A percentile compares a stretch with the other conserved stretches of the same genome.
phyloP scores from a whole-genome alignment of 2,329 filamentous ascomycete genomes.

The Beauveria varroae region DNA sequence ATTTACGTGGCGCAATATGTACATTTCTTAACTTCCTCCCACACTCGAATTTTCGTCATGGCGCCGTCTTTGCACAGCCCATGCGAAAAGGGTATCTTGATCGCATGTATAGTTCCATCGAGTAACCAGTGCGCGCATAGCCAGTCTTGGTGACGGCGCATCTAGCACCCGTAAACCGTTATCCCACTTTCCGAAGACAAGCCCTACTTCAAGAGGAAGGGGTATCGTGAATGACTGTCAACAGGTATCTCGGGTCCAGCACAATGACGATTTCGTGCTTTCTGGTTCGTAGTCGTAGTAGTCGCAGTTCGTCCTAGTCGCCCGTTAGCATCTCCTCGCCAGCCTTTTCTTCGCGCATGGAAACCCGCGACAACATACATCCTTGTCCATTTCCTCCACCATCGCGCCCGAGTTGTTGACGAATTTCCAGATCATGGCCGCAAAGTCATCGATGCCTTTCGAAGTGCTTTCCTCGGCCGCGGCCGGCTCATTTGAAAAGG shows the following conservation, averaged over 20 bases:
- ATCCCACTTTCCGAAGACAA: background rate
- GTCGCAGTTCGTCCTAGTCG: slow-evolving; percentile 62
- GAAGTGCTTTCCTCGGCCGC: slow-evolving; percentile 39
- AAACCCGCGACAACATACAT: slow-evolving; percentile 36
- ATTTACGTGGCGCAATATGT: background rate
- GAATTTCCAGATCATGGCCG: slow-evolving; percentile 68
- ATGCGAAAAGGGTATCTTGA: slow-evolving; percentile 5
- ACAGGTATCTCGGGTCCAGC: slow-evolving; percentile 69
- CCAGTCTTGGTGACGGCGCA: background rate
- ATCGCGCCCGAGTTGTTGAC: slow-evolving; percentile 60
- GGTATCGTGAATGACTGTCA: slow-evolving; percentile 78
- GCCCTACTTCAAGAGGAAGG: slow-evolving; percentile 48
- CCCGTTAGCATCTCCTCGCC: slow-evolving; percentile 16
- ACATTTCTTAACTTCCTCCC: background rate
- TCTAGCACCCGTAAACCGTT: too few species aligned
- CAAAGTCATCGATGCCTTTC: slow-evolving; percentile 63
- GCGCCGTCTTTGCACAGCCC: background rate
- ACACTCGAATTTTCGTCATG: too few species aligned
- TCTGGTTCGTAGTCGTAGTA: slow-evolving; percentile 71
- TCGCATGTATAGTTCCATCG: background rate
- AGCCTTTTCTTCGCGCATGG: background rate
- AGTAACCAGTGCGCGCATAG: background rate
- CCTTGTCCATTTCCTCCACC: slow-evolving; percentile 64
- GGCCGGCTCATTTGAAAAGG: slow-evolving; percentile 39
- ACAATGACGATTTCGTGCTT: slow-evolving; percentile 81